These are phyloP conservation scores for Botrytis cinerea DNA, from an alignment of 2,329 filamentous ascomycete genomes.

Conservation along the genomic window DNA sequence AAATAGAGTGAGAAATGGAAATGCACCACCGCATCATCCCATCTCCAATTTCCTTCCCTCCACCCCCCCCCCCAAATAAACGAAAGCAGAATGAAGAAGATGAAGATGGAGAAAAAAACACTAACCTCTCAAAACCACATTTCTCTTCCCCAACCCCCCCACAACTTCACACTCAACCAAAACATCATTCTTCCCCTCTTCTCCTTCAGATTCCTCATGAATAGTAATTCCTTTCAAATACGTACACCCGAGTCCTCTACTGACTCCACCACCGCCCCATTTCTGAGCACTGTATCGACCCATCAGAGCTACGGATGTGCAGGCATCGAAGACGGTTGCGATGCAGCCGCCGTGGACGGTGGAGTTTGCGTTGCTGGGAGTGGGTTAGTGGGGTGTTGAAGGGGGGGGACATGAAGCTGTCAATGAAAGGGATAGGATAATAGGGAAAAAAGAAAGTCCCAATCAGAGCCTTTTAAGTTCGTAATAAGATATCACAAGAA, in stretches of 20 bases:
- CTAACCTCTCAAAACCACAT: slow-evolving; percentile 17
- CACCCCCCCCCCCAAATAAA: too few species aligned
- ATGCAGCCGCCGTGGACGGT: slow-evolving; percentile 9
- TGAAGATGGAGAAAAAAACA: neutral
- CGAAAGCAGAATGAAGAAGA: neutral
- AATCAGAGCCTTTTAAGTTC: neutral
- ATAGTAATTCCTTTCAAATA: neutral
- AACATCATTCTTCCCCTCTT: neutral
- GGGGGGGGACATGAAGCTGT: neutral
- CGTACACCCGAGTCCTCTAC: neutral
- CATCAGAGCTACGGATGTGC: neutral
- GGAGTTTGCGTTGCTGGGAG: neutral
- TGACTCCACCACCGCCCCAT: neutral
- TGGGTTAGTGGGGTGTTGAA: neutral
- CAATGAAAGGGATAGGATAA: too few species aligned
- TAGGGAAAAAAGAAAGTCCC: neutral
- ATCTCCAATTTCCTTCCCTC: neutral
- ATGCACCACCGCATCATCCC: neutral
- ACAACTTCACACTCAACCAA: slow-evolving; percentile 10
- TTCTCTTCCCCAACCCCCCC: neutral
- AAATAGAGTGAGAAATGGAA: too few species aligned
- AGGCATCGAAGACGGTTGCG: slow-evolving; percentile 11
- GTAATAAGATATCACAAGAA: neutral
- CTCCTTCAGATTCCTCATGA: neutral
- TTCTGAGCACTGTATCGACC: neutral